Percentiles rank a stretch among this genome's conserved stretches.
These are phyloP conservation scores for Nemania bipapillata DNA, from an alignment of 2,329 filamentous ascomycete species.

Conservation along the genomic window DNA sequence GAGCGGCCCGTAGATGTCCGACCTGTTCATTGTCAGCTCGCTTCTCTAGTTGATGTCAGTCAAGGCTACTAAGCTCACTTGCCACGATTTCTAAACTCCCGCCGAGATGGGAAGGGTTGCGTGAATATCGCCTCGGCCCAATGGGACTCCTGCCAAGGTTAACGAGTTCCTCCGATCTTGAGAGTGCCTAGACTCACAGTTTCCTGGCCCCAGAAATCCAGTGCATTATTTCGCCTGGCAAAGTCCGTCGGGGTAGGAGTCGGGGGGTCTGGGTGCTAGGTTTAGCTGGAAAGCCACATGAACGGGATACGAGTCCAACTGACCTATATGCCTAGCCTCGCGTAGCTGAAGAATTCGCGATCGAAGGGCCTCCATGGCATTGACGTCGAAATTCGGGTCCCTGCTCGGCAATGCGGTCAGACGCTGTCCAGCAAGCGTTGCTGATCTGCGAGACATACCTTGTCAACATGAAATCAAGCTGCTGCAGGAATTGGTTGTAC, in stretches of 20 bases:
- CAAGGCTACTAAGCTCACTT: conserved; percentile 47
- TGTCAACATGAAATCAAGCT: conserved; percentile 62
- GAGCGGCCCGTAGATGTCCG: conserved; percentile 46
- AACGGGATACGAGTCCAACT: conserved; percentile 45
- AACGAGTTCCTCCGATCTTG: conserved; percentile 27
- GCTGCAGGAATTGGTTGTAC: conserved; percentile 65
- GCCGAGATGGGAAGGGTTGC: conserved; percentile 62
- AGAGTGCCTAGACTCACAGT: conserved; percentile 40
- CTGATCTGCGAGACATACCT: conserved; percentile 54
- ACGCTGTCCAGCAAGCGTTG: conserved; percentile 16
- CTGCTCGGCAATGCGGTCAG: conserved; percentile 47
- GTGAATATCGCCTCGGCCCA: conserved; percentile 72
- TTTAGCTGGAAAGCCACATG: conserved; percentile 43
- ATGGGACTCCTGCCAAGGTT: conserved; percentile 59
- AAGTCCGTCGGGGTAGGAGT: conserved; percentile 45
- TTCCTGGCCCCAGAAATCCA: conserved; percentile 48
- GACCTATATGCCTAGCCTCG: conserved; percentile 64
- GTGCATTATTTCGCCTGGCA: conserved; percentile 44
- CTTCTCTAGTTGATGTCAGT: neutral
- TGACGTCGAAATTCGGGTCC: conserved; percentile 66
- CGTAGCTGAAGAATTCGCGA: conserved; percentile 63
- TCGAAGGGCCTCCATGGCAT: conserved; percentile 62
- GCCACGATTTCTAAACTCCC: conserved; percentile 58
- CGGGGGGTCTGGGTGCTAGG: conserved; percentile 42
- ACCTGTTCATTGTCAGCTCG: conserved; percentile 34